Conservation (phyloP, 225 moss, liverwort and hornwort species). For the Thuidium tamariscinum region DNA sequence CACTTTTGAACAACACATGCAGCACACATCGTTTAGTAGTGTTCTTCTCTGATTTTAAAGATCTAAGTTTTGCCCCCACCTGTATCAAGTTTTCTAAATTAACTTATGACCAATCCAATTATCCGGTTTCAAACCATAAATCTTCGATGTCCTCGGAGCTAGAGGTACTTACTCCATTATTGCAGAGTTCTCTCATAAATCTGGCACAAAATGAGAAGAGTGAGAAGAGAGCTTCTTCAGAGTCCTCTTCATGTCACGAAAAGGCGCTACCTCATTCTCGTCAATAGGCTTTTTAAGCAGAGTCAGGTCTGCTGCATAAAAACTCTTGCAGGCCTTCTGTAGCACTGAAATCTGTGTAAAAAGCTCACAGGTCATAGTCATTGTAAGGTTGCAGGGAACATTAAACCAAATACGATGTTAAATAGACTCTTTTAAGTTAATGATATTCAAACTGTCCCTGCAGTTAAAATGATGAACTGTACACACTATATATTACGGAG, state of each 20-base stretch:
- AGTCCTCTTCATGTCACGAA: not conserved
- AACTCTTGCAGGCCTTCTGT: constrained; percentile 5
- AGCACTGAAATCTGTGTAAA: constrained; percentile 17
- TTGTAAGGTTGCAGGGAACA: not conserved
- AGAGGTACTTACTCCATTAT: too few species aligned
- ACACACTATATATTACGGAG: too few species aligned
- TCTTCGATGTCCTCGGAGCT: not conserved
- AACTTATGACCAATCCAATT: not conserved
- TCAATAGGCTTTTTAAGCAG: not conserved
- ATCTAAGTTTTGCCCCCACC: not conserved
- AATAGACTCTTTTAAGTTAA: not conserved
- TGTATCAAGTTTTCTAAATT: not conserved
- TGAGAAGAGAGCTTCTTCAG: not conserved
- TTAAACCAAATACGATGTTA: not conserved
- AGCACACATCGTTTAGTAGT: not conserved
- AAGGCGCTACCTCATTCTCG: not conserved
- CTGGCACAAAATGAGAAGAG: not conserved
- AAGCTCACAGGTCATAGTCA: not conserved
- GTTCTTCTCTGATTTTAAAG: not conserved
- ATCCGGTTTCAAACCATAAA: not conserved
- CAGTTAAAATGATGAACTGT: not conserved
- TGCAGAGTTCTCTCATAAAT: not conserved
- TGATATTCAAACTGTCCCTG: not conserved
- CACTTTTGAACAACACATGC: not conserved
- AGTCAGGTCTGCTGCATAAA: not conserved